These are phyloP conservation scores for Yamagishiella unicocca DNA, from an alignment of 139 green algal genomes.

Conservation along the genomic window DNA sequence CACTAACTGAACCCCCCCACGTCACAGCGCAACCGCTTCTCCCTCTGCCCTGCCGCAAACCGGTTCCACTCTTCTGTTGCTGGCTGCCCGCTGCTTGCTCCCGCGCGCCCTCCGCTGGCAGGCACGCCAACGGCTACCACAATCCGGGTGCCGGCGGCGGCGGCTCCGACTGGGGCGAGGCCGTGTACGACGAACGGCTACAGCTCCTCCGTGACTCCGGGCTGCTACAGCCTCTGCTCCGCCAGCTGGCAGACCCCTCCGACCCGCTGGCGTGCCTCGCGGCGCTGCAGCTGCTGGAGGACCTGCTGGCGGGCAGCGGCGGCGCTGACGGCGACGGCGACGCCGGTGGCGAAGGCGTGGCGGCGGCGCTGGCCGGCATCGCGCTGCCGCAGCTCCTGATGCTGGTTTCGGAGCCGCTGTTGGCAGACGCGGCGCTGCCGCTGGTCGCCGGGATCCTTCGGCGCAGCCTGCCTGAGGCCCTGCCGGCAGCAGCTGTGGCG, in stretches of 20 bases:
- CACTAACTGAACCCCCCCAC: too few species aligned
- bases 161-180: too few species aligned
- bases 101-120: too few species aligned
- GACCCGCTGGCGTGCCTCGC: constrained; percentile 47
- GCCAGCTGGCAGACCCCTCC: constrained; percentile 15
- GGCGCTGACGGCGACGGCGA: neutral
- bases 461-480: constrained; percentile 19
- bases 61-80: too few species aligned
- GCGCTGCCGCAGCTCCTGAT: constrained; percentile 49
- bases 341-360: neutral
- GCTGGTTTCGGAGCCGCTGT: constrained; percentile 25
- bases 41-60: too few species aligned
- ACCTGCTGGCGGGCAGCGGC: neutral
- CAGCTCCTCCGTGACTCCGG: constrained; percentile 25
- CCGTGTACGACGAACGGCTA: constrained; percentile 1
- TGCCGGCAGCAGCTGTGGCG: neutral
- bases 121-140: too few species aligned
- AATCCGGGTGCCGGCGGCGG: too few species aligned
- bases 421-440: constrained; percentile 42
- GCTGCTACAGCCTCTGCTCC: constrained; percentile 35
- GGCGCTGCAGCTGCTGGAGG: constrained; percentile 50
- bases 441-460: constrained; percentile 44
- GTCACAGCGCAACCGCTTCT: too few species aligned
- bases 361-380: constrained; percentile 26
- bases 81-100: too few species aligned